Conservation (phyloP, 176 grass and related monocot genomes). For the Melocanna baccifera region DNA sequence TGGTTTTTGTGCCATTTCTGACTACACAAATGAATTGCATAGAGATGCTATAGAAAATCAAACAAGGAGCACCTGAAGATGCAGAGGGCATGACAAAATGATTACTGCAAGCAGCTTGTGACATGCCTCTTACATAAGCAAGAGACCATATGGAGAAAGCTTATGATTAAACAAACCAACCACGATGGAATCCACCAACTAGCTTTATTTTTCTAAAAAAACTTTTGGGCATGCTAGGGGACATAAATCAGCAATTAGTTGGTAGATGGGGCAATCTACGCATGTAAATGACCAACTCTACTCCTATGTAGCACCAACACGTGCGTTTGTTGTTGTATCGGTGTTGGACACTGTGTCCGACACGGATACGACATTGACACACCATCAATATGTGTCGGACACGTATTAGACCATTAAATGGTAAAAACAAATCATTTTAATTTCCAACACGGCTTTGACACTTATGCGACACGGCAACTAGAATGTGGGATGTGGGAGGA, state of each 20-base stretch:
- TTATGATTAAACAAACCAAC: neutral
- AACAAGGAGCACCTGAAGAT: neutral
- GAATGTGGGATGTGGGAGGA: no score
- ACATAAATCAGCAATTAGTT: neutral
- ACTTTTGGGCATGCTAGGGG: neutral
- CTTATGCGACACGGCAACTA: no score
- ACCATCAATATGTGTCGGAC: no score
- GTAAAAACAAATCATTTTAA: no score
- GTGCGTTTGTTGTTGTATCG: no score
- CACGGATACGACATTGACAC: no score
- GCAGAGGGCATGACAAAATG: neutral
- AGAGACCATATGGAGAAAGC: neutral
- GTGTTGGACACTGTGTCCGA: no score
- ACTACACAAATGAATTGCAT: neutral
- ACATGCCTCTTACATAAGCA: neutral
- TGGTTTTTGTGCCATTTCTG: neutral
- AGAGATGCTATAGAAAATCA: neutral
- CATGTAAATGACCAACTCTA: neutral
- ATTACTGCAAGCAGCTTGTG: neutral
- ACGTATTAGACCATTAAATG: no score
- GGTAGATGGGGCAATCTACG: neutral
- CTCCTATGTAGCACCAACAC: no score
- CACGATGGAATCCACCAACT: neutral
- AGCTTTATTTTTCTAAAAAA: neutral
- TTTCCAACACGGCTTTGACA: no score